Evolutionary conservation across 225 moss, liverwort and hornwort species (phyloP).

Genomic region (Marchantia polymorpha): DNA sequence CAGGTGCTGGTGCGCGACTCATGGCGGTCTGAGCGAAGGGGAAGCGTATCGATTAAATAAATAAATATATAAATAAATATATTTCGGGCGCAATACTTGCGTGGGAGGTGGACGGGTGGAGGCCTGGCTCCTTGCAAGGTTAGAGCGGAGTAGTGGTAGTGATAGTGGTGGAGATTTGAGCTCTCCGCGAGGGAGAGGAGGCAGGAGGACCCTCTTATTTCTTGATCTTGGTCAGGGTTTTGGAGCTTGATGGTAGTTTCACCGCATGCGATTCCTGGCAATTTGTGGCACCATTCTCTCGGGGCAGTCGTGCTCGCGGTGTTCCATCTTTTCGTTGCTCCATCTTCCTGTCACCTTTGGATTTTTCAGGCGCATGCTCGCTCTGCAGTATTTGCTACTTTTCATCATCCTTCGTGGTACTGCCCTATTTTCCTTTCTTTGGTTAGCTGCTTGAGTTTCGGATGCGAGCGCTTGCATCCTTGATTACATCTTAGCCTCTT

Average conservation of each 20-base stretch:
- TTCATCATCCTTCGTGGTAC: neutral
- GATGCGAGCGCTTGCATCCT: neutral
- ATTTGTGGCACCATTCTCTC: neutral
- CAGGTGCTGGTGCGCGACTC: neutral
- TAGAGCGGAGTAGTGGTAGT: neutral
- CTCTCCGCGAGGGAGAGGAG: neutral
- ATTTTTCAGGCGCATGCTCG: neutral
- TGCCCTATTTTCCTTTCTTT: neutral
- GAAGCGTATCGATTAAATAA: neutral
- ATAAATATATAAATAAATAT: neutral
- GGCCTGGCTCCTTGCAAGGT: neutral
- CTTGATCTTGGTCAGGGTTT: constrained; percentile 12
- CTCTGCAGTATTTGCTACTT: neutral
- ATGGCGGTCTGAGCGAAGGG: constrained; percentile 1
- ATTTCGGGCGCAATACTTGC: no score
- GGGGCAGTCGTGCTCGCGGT: neutral
- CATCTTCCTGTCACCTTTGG: neutral
- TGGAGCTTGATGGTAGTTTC: constrained; percentile 14
- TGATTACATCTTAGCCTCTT: neutral
- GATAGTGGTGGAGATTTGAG: constrained; percentile 2
- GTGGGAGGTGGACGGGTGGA: neutral
- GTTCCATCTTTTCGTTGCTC: neutral
- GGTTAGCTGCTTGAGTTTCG: neutral
- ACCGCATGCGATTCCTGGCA: neutral
- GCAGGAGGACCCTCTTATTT: neutral